Percentiles rank a stretch among this genome's conserved stretches.
Evolutionary conservation across 371 early-diverging fungal species (phyloP).

Genomic region (Rhizopus sp.): DNA sequence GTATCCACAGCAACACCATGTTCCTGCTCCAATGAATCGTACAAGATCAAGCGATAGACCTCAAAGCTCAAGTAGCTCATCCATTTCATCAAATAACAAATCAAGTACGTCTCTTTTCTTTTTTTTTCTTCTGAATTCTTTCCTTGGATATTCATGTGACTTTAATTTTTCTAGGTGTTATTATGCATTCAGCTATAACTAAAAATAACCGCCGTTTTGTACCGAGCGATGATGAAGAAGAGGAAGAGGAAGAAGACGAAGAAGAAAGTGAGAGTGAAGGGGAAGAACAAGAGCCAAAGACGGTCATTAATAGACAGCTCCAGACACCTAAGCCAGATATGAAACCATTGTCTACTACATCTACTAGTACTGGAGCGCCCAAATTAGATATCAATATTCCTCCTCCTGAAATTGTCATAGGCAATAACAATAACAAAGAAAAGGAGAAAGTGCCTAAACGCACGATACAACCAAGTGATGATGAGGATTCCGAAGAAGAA

Average conservation of each 20-base stretch:
- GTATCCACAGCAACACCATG: constrained; percentile 4
- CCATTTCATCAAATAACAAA: constrained; percentile 3
- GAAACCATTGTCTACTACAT: too few species aligned
- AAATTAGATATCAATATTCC: not conserved
- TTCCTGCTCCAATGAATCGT: constrained; percentile 17
- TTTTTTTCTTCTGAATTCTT: not conserved
- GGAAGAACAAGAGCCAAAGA: constrained; percentile 1
- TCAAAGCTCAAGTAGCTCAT: not conserved
- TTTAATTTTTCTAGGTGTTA: not conserved
- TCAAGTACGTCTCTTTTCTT: not conserved
- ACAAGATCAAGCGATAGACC: constrained; percentile 17
- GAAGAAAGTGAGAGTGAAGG: constrained; percentile 9
- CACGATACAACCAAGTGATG: constrained; percentile 22
- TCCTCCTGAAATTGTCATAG: not conserved
- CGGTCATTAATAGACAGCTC: constrained; percentile 1
- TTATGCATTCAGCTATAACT: not conserved
- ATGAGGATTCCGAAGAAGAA: constrained; percentile 18
- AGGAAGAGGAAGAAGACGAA: constrained; percentile 16
- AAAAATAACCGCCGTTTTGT: constrained; percentile 19
- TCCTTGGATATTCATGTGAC: not conserved
- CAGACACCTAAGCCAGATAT: not conserved
- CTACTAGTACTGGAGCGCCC: not conserved
- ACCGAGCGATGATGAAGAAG: constrained; percentile 42
- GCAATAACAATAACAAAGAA: constrained; percentile 2
- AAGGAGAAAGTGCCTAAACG: constrained; percentile 15